Conservation (phyloP, 257 asterid species). For the Hygrophila difformis region DNA sequence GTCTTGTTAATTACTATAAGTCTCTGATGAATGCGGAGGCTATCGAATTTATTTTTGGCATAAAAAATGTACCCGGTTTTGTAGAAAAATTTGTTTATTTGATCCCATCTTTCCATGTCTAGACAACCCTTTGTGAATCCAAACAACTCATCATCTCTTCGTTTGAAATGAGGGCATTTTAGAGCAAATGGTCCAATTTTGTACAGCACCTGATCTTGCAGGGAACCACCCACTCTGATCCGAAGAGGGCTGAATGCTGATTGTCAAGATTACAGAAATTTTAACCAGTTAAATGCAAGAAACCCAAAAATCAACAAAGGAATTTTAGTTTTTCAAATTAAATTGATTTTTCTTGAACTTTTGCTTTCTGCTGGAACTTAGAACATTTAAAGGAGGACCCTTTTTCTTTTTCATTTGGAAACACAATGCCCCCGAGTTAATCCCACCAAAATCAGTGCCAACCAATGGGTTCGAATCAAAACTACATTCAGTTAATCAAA, state of each 20-base stretch:
- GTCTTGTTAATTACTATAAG: neutral
- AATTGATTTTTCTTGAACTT: too few relatives aligned
- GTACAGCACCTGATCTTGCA: slow-evolving; percentile 65
- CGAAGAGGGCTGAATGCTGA: slow-evolving; percentile 56
- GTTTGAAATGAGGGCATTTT: slow-evolving; percentile 49
- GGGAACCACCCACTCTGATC: slow-evolving; percentile 65
- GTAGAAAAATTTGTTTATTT: slow-evolving; percentile 34
- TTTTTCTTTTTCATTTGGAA: too few relatives aligned
- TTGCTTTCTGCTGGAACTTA: too few relatives aligned
- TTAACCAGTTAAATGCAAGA: neutral
- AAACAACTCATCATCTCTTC: slow-evolving; percentile 24
- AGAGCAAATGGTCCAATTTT: slow-evolving; percentile 29
- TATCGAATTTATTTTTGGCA: neutral
- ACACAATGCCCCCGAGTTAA: too few relatives aligned
- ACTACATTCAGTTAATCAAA: too few relatives aligned
- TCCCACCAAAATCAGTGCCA: too few relatives aligned
- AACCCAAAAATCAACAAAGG: neutral
- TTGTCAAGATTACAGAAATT: neutral
- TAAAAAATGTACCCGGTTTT: slow-evolving; percentile 38
- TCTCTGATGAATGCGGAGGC: too few relatives aligned
- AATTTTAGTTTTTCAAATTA: too few relatives aligned
- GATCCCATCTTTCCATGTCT: slow-evolving; percentile 66
- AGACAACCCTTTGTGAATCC: slow-evolving; percentile 65
- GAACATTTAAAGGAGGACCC: too few relatives aligned
- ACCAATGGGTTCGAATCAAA: too few relatives aligned